A percentile compares a stretch with the other conserved stretches of the same genome.
phyloP scores from a whole-genome alignment of 2,329 filamentous ascomycete species.

The Apiospora rasikravindrae region DNA sequence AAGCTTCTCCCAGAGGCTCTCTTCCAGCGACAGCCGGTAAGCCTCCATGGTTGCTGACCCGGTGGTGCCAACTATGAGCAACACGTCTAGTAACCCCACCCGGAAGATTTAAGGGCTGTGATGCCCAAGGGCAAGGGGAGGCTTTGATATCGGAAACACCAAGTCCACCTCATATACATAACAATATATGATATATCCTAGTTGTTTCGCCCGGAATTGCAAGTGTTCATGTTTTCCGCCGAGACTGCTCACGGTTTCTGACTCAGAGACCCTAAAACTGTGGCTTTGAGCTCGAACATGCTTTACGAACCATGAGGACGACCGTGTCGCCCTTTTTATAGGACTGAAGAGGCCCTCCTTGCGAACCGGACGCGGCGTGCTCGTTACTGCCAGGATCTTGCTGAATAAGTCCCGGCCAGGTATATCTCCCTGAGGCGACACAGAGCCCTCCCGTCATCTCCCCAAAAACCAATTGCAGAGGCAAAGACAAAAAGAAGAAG shows the following conservation, averaged over 20 bases:
- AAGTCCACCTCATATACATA: no score
- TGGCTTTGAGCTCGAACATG: no score
- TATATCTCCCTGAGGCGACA: neutral
- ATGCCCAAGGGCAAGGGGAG: no score
- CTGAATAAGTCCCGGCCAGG: neutral
- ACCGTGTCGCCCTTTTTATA: neutral
- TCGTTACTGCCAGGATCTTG: neutral
- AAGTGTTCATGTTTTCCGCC: no score
- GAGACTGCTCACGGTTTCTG: no score
- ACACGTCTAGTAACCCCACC: neutral
- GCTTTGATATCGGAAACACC: no score
- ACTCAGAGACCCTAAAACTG: no score
- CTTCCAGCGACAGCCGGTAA: neutral
- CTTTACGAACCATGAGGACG: no score
- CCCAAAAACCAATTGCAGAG: neutral
- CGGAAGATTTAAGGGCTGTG: neutral
- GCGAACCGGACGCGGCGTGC: neutral
- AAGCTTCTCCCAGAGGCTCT: neutral
- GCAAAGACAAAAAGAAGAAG: neutral
- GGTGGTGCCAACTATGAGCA: neutral
- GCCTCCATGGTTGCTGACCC: neutral
- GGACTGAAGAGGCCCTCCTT: neutral
- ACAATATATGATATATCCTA: no score
- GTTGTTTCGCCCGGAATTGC: no score
- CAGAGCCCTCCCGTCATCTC: neutral